A percentile compares a stretch with the other conserved stretches of the same genome.
Conservation (phyloP, 306 rosid species). For the Sophora flavescens region DNA sequence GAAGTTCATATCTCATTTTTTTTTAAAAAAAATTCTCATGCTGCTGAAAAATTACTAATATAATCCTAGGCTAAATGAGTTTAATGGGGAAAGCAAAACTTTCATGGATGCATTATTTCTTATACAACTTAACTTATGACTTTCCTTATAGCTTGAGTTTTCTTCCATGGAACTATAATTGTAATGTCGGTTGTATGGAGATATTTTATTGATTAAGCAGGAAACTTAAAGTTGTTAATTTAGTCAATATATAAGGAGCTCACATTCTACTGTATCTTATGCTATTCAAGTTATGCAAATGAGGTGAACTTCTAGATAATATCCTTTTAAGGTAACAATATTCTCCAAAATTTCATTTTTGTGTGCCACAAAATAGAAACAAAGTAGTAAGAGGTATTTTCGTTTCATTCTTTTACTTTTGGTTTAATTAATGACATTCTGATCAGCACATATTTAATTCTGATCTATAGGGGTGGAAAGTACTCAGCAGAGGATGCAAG, state of each 20-base stretch:
- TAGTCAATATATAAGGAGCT: constrained; percentile 34
- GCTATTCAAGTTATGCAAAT: constrained; percentile 78
- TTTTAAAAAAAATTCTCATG: no score
- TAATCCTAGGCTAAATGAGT: no score
- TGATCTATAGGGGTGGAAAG: constrained; percentile 76
- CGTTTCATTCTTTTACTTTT: constrained; percentile 33
- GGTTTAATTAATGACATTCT: constrained; percentile 25
- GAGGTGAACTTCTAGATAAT: constrained; percentile 87
- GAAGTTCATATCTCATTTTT: no score
- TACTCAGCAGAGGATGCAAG: constrained; percentile 71
- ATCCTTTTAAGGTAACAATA: constrained; percentile 83
- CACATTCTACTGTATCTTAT: constrained; percentile 38
- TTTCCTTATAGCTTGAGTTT: not conserved
- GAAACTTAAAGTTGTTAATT: no score
- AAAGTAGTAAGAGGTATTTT: not conserved
- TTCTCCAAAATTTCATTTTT: constrained; percentile 26
- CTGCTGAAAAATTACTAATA: no score
- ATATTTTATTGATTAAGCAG: constrained; percentile 32
- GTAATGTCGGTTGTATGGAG: constrained; percentile 23
- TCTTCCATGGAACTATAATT: not conserved
- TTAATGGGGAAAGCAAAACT: no score
- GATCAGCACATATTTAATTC: constrained; percentile 35
- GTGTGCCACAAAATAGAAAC: constrained; percentile 34
- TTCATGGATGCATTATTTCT: not conserved
- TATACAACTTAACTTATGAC: not conserved